phyloP scores from a whole-genome alignment of 768 basidiomycete genomes.

The Lactarius vividus region DNA sequence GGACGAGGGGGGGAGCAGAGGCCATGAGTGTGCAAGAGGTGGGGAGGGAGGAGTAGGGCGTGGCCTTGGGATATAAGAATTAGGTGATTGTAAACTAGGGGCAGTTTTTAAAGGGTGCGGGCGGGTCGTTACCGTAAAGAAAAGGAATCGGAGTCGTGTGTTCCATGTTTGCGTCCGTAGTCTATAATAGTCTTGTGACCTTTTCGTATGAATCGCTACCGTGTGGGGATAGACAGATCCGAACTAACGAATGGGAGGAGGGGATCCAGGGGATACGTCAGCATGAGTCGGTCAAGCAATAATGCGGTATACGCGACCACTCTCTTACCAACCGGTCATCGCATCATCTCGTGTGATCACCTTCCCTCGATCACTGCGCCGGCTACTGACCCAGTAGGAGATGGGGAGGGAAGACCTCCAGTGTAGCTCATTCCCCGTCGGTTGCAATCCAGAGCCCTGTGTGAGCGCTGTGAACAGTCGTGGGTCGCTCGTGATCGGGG shows the following conservation, averaged over 20 bases:
- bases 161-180: not conserved
- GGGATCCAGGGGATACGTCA: not conserved
- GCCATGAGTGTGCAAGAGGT: not conserved
- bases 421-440: no score
- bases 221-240: not conserved
- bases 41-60: not conserved
- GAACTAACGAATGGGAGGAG: not conserved
- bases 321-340: not conserved
- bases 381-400: no score
- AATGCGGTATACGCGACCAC: not conserved
- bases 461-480: no score
- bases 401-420: no score
- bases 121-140: not conserved
- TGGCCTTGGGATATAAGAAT: not conserved
- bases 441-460: no score
- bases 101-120: not conserved
- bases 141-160: not conserved
- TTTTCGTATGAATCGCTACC: not conserved
- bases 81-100: not conserved
- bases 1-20: constrained; percentile 10
- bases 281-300: not conserved
- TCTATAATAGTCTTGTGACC: not conserved
- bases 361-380: not conserved
- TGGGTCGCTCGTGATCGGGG: no score
- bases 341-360: not conserved